A percentile compares a stretch with the other conserved stretches of the same genome.
These are phyloP conservation scores for Zhuliangozyma blackwelliae DNA, from an alignment of 1,139 yeast species.

Conservation along the genomic window DNA sequence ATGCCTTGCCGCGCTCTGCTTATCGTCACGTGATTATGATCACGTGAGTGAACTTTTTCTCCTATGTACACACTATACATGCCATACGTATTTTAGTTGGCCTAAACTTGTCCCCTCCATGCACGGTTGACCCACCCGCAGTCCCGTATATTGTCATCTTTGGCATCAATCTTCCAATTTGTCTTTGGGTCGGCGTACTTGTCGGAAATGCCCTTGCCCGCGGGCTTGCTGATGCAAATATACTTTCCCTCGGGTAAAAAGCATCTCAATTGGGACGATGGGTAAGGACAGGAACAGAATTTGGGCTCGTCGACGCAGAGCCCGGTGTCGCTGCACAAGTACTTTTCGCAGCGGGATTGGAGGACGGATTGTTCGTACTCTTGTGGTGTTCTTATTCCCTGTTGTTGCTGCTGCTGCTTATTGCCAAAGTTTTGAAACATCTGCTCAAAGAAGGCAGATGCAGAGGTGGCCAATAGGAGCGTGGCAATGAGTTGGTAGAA, in stretches of 20 bases:
- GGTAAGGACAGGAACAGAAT: conserved; percentile 89
- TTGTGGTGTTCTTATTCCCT: conserved; percentile 20
- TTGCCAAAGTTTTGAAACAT: conserved; percentile 29
- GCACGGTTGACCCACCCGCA: conserved; percentile 73
- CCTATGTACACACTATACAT: not conserved
- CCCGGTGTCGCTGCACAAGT: conserved; percentile 78
- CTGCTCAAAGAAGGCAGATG: not conserved
- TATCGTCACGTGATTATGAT: conserved; percentile 8
- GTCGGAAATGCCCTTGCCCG: conserved; percentile 39
- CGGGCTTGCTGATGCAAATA: conserved; percentile 79
- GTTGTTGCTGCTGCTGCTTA: conserved; percentile 9
- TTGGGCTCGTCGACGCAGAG: conserved; percentile 65
- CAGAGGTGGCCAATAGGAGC: not conserved
- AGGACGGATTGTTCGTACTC: conserved; percentile 28
- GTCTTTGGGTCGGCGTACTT: conserved; percentile 45
- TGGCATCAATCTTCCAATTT: conserved; percentile 50
- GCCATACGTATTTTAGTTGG: not conserved
- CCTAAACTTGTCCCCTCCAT: conserved; percentile 38
- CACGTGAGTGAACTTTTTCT: not conserved
- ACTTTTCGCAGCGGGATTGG: conserved; percentile 53
- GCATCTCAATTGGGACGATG: conserved; percentile 81
- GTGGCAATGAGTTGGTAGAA: too few relatives aligned
- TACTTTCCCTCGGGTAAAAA: conserved; percentile 62
- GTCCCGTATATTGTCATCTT: conserved; percentile 56
- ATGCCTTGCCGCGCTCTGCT: conserved; percentile 6